These are phyloP conservation scores for Pilasporangium apinafurcum DNA, from an alignment of 352 stramenopile species.

Conservation along the genomic window DNA sequence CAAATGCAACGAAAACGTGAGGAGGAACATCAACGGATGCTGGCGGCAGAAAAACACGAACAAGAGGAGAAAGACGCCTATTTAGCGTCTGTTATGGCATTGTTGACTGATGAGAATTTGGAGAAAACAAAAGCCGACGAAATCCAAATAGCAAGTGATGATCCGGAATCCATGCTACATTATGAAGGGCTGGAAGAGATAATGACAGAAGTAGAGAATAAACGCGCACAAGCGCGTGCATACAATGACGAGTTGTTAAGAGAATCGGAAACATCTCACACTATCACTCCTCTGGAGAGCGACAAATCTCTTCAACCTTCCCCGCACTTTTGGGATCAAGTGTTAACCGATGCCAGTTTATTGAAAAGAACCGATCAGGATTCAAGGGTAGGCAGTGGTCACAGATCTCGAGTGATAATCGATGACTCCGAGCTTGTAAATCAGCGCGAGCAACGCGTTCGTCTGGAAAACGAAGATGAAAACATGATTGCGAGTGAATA, in stretches of 20 bases:
- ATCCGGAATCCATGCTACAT: not conserved
- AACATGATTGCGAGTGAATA: conserved; percentile 3
- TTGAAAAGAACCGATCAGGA: not conserved
- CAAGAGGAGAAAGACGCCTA: conserved; percentile 7
- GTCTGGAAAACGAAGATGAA: conserved; percentile 4
- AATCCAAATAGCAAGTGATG: not conserved
- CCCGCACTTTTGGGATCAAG: conserved; percentile 1
- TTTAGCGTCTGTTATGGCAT: conserved; percentile 22
- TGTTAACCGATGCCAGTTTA: conserved; percentile 4
- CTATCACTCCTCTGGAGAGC: too few species aligned
- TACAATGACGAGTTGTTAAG: not conserved
- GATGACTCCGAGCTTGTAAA: conserved; percentile 5
- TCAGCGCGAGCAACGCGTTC: not conserved
- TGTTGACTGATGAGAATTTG: conserved; percentile 8
- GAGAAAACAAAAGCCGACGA: conserved; percentile 1
- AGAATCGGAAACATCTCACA: not conserved
- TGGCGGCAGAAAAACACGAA: not conserved
- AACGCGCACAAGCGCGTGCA: conserved; percentile 9
- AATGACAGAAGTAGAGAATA: conserved; percentile 32
- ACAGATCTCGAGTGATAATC: not conserved
- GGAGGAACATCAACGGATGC: not conserved
- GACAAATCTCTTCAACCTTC: not conserved
- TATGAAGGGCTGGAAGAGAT: conserved; percentile 37
- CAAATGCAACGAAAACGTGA: conserved; percentile 3
- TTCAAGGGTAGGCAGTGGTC: not conserved